Conservation (phyloP, 768 basidiomycete genomes). For the Auricularia cornea region DNA sequence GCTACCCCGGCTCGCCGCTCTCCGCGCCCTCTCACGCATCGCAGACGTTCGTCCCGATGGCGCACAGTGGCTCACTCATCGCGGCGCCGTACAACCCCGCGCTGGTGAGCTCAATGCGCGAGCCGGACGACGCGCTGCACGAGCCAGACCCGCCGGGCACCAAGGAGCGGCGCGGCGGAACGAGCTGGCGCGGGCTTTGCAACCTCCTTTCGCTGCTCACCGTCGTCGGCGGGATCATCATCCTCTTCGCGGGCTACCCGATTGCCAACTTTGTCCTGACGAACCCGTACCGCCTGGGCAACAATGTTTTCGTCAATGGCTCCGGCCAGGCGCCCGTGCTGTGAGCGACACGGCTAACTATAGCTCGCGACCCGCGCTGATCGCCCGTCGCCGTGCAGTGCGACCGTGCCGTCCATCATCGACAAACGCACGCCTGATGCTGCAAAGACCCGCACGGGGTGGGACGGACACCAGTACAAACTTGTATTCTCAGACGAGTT, state of each 20-base stretch:
- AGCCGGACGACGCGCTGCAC: conserved; percentile 88
- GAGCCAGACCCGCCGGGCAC: conserved; percentile 66
- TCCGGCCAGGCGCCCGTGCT: conserved; percentile 60
- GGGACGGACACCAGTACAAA: conserved; percentile 60
- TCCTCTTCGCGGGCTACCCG: conserved; percentile 35
- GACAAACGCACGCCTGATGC: conserved; percentile 59
- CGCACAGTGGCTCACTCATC: not conserved
- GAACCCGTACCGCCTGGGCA: conserved; percentile 36
- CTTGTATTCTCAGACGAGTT: conserved; percentile 82
- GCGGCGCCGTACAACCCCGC: conserved; percentile 18
- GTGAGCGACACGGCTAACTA: conserved; percentile 18
- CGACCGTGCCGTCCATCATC: conserved; percentile 50
- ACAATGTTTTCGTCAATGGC: conserved; percentile 57
- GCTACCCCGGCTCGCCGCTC: not conserved
- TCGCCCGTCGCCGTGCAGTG: conserved; percentile 8
- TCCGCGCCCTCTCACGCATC: not conserved
- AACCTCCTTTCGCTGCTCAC: conserved; percentile 31
- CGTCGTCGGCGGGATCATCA: conserved; percentile 25
- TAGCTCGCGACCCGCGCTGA: conserved; percentile 1
- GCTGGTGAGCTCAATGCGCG: not conserved
- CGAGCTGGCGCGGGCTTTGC: conserved; percentile 27
- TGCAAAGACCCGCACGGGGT: conserved; percentile 57
- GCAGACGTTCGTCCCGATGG: not conserved
- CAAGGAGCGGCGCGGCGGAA: conserved; percentile 40
- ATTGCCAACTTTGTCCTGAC: conserved; percentile 37